phyloP scores from a whole-genome alignment of 345 rosid species.

The Lepidium sativum region DNA sequence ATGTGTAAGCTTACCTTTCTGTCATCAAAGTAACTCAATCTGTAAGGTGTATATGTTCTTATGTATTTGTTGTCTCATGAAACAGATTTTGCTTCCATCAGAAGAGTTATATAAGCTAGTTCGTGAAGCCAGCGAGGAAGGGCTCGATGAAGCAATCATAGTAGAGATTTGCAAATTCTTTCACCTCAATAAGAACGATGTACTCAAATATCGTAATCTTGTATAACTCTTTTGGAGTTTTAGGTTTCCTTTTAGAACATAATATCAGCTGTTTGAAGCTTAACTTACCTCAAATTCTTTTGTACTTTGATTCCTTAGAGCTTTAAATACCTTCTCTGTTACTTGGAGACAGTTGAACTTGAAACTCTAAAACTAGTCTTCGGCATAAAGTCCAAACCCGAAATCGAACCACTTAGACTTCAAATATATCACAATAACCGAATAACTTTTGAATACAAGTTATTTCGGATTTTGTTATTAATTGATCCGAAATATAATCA shows the following conservation, averaged over 20 bases:
- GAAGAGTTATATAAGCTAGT: slow-evolving; percentile 47
- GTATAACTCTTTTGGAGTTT: slow-evolving; percentile 11
- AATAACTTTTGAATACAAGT: too few relatives aligned
- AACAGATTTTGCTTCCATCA: slow-evolving; percentile 65
- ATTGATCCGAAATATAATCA: too few relatives aligned
- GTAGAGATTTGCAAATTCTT: slow-evolving; percentile 50
- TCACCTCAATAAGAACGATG: slow-evolving; percentile 45
- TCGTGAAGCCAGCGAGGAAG: slow-evolving; percentile 31
- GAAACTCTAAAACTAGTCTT: neutral
- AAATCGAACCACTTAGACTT: too few relatives aligned
- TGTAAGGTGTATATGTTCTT: neutral
- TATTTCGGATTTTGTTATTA: too few relatives aligned
- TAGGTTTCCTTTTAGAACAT: neutral
- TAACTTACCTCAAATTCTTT: slow-evolving; percentile 12
- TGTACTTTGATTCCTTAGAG: neutral
- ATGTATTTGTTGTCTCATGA: neutral
- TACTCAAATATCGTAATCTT: slow-evolving; percentile 44
- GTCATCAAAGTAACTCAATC: slow-evolving; percentile 1
- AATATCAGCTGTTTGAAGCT: neutral
- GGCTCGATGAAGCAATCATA: slow-evolving; percentile 37
- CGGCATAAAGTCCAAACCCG: too few relatives aligned
- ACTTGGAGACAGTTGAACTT: neutral
- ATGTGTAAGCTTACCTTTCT: slow-evolving; percentile 35
- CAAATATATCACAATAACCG: too few relatives aligned
- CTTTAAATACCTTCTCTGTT: neutral